Evolutionary conservation across 345 rosid genomes (phyloP).

Genomic region (Dipteronia dyeriana): DNA sequence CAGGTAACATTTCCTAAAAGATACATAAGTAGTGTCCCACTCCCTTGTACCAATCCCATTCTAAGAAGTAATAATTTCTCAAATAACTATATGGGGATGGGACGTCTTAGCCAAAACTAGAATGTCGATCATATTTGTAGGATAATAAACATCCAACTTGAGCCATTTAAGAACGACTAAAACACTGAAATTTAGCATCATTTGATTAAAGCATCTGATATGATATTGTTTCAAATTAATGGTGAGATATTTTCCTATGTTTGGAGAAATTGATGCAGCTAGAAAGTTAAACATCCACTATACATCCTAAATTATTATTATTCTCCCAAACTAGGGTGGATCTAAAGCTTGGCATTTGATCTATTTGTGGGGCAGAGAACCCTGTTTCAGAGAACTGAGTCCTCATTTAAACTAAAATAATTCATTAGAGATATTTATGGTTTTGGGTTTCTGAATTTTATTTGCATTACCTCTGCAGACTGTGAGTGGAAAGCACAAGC

Average conservation of each 20-base stretch:
- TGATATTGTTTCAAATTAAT: background rate
- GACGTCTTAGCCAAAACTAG: background rate
- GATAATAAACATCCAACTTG: background rate
- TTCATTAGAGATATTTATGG: background rate
- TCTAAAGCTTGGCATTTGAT: background rate
- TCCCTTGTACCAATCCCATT: background rate
- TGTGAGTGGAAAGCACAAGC: slow-evolving; percentile 99
- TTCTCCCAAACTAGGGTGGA: background rate
- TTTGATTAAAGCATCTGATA: background rate
- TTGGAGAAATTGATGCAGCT: background rate
- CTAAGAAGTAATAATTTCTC: background rate
- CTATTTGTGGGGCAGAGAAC: slow-evolving; percentile 2
- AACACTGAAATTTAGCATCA: background rate
- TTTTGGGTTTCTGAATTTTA: background rate
- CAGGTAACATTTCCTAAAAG: slow-evolving; percentile 52
- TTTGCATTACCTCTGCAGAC: slow-evolving; percentile 41
- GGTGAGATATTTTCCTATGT: background rate
- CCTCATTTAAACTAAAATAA: background rate
- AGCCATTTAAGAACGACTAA: background rate
- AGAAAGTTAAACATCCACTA: background rate
- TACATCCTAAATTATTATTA: background rate
- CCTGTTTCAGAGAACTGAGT: background rate
- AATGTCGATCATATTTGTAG: background rate
- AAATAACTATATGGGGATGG: background rate
- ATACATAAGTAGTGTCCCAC: background rate